Evolutionary conservation across 2,329 filamentous ascomycete species (phyloP).

Genomic region (Trichophyton mentagrophytes): DNA sequence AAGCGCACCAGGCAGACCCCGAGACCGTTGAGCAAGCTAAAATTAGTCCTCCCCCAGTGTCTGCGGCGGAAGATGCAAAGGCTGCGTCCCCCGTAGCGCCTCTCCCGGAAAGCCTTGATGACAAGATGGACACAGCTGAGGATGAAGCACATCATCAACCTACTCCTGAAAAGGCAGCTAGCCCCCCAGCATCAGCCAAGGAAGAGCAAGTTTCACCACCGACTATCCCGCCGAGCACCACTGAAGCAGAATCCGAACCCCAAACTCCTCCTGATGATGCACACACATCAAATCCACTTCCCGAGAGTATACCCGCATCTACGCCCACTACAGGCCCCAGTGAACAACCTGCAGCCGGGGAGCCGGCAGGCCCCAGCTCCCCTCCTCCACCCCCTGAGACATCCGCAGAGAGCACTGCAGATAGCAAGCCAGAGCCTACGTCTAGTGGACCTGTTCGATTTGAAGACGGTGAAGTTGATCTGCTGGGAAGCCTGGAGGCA

Average conservation of each 20-base stretch:
- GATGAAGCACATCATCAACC: not conserved
- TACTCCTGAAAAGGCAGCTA: not conserved
- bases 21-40: not conserved
- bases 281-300: not conserved
- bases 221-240: not conserved
- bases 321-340: not conserved
- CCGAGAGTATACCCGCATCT: not conserved
- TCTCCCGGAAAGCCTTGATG: not conserved
- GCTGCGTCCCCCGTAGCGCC: not conserved
- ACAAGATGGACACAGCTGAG: not conserved
- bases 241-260: not conserved
- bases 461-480: slow-evolving; percentile 31
- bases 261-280: slow-evolving; percentile 2
- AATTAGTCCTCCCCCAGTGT: not conserved
- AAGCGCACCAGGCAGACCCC: not conserved
- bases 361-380: not conserved
- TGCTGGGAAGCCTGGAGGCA: slow-evolving; percentile 37
- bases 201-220: not conserved
- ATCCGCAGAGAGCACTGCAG: not conserved
- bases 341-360: not conserved
- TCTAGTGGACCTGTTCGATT: slow-evolving; percentile 8
- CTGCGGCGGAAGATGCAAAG: not conserved
- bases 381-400: not conserved
- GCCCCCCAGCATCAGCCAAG: not conserved
- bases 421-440: not conserved